Evolutionary conservation across 768 basidiomycete genomes (phyloP).

Genomic region (Hydnum rufescens): DNA sequence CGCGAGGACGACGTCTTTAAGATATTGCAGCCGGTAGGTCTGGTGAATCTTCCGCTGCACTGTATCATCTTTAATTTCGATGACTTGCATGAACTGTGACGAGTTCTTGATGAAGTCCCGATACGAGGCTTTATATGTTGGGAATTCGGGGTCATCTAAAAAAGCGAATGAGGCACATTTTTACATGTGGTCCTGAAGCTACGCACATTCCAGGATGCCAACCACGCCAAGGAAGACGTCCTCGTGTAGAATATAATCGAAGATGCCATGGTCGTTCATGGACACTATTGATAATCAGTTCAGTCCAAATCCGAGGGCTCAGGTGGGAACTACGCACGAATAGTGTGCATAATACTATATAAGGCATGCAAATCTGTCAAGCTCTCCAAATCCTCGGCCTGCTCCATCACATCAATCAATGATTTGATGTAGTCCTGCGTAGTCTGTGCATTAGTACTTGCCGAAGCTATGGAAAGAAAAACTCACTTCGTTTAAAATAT

Average conservation of each 20-base stretch:
- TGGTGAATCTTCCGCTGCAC: constrained; percentile 87
- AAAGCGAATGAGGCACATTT: constrained; percentile 4
- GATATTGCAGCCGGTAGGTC: constrained; percentile 89
- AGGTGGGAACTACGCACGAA: constrained; percentile 33
- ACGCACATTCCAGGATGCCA: constrained; percentile 86
- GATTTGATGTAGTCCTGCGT: constrained; percentile 70
- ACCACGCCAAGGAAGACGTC: constrained; percentile 83
- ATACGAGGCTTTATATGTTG: constrained; percentile 89
- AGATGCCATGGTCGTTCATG: constrained; percentile 85
- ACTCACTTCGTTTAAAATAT: constrained; percentile 67
- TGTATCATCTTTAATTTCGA: constrained; percentile 51
- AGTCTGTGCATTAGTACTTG: neutral
- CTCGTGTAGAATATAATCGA: constrained; percentile 88
- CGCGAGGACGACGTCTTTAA: constrained; percentile 95
- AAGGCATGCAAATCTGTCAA: constrained; percentile 78
- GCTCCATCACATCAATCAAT: constrained; percentile 63
- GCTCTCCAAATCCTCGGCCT: constrained; percentile 86
- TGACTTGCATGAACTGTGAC: constrained; percentile 76
- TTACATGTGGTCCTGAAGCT: neutral
- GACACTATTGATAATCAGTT: constrained; percentile 38
- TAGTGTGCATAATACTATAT: constrained; percentile 84
- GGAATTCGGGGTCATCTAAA: constrained; percentile 92
- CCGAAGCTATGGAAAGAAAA: neutral
- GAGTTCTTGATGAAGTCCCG: constrained; percentile 76
- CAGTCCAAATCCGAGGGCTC: neutral